A percentile compares a stretch with the other conserved stretches of the same genome.
Conservation (phyloP, 768 basidiomycete genomes). For the Hortiboletus campestris region DNA sequence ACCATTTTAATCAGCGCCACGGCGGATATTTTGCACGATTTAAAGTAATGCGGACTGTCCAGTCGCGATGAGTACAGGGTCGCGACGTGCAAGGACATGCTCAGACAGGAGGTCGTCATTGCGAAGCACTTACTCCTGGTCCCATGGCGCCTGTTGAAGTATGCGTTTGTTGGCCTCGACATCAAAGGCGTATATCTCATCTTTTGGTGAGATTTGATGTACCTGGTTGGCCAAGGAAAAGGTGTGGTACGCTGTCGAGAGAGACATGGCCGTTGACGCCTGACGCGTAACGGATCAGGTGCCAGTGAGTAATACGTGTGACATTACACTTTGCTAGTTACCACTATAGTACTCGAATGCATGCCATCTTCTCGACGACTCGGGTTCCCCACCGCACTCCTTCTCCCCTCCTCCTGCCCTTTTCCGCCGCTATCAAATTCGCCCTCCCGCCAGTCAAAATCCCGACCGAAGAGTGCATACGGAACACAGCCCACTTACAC, state of each 20-base stretch:
- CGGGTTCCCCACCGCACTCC: no score
- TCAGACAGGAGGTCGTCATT: slow-evolving; percentile 1
- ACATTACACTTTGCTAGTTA: no score
- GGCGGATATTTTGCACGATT: slow-evolving; percentile 91
- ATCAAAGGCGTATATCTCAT: slow-evolving; percentile 74
- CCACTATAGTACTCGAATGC: no score
- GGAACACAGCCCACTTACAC: no score
- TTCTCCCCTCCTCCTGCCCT: no score
- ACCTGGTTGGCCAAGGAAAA: slow-evolving; percentile 75
- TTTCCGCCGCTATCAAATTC: no score
- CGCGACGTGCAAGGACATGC: background rate
- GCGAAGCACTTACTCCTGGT: slow-evolving; percentile 63
- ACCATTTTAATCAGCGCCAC: slow-evolving; percentile 96
- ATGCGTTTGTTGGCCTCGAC: slow-evolving; percentile 63
- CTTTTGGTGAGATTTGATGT: slow-evolving; percentile 61
- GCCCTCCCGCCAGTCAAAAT: no score
- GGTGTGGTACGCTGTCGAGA: slow-evolving; percentile 65
- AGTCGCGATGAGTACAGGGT: background rate
- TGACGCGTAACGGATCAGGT: no score
- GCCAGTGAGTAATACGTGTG: no score
- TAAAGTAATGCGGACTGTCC: slow-evolving; percentile 80
- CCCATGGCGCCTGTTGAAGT: slow-evolving; percentile 77
- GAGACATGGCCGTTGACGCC: slow-evolving; percentile 32
- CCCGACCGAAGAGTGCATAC: no score
- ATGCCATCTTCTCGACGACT: no score